Conservation (phyloP, 495 filamentous ascomycete genomes). For the Penicillium antarcticum region DNA sequence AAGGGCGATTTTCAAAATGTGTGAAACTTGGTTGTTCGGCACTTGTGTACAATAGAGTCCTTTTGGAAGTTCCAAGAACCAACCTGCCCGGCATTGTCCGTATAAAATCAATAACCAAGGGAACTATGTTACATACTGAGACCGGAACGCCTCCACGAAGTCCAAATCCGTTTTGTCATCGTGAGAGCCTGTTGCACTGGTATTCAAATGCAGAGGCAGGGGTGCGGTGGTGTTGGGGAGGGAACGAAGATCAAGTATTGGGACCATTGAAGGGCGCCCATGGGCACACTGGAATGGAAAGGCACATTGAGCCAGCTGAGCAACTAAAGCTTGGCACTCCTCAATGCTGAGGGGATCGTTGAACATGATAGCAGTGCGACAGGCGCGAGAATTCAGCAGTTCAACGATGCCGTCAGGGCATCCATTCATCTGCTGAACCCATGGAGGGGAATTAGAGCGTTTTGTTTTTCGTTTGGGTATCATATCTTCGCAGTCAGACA, state of each 20-base stretch:
- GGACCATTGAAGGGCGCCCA: constrained; percentile 76
- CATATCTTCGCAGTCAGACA: not conserved
- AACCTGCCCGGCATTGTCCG: not conserved
- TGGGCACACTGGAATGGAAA: constrained; percentile 96
- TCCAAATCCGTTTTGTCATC: constrained; percentile 6
- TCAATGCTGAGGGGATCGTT: constrained; percentile 68
- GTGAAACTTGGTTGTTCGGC: no score
- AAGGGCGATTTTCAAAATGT: no score
- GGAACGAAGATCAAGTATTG: constrained; percentile 57
- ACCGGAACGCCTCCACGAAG: constrained; percentile 18
- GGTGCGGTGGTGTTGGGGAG: not conserved
- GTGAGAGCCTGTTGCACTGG: not conserved
- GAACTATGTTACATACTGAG: constrained; percentile 9
- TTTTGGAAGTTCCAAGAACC: no score
- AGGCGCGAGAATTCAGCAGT: constrained; percentile 84
- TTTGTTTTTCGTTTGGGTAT: not conserved
- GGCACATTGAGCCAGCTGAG: constrained; percentile 59
- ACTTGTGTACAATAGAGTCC: no score
- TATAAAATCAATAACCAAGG: not conserved
- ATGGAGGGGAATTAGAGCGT: constrained; percentile 24
- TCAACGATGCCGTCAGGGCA: constrained; percentile 82
- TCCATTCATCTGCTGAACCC: constrained; percentile 57
- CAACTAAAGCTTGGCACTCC: constrained; percentile 65
- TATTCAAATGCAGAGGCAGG: not conserved
- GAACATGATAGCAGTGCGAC: constrained; percentile 94